Conservation (phyloP, 2,329 filamentous ascomycete genomes). For the Aaosphaeria arxii region DNA sequence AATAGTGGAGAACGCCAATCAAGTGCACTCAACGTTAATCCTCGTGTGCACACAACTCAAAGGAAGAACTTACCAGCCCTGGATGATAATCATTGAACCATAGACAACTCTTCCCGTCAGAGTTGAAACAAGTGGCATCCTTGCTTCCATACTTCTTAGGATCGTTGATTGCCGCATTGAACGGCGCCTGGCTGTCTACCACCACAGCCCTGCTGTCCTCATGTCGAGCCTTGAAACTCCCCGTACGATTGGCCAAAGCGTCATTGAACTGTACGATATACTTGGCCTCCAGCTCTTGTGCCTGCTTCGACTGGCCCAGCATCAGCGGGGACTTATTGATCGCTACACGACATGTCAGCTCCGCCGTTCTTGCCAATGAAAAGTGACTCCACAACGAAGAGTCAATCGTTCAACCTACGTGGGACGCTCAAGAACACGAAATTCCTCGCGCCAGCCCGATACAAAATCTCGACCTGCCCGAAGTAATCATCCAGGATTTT, state of each 20-base stretch:
- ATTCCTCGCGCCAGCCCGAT: slow-evolving; percentile 53
- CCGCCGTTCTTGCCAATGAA: too few relatives aligned
- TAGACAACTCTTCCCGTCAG: slow-evolving; percentile 44
- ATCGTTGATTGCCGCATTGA: slow-evolving; percentile 43
- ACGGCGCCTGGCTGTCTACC: slow-evolving; percentile 42
- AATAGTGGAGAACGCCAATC: background rate
- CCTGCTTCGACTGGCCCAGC: slow-evolving; percentile 11
- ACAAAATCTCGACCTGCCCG: slow-evolving; percentile 45
- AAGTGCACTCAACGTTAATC: background rate
- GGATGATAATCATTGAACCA: slow-evolving; percentile 41
- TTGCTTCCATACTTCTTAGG: slow-evolving; percentile 43
- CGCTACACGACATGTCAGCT: background rate
- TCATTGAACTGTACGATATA: slow-evolving; percentile 42
- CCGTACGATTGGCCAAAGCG: slow-evolving; percentile 24
- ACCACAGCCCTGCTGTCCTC: slow-evolving; percentile 31
- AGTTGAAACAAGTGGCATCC: slow-evolving; percentile 43
- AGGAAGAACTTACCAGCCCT: slow-evolving; percentile 3
- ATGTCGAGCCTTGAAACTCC: slow-evolving; percentile 35
- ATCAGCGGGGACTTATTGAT: slow-evolving; percentile 13
- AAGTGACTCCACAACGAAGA: too few relatives aligned
- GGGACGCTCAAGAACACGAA: slow-evolving; percentile 61
- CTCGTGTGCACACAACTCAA: background rate
- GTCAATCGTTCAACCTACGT: slow-evolving; percentile 17
- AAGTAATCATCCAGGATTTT: slow-evolving; percentile 47
- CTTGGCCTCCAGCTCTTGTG: slow-evolving; percentile 26